Conservation (phyloP, 2,329 filamentous ascomycete species). For the Sarocladiaceae sp. region DNA sequence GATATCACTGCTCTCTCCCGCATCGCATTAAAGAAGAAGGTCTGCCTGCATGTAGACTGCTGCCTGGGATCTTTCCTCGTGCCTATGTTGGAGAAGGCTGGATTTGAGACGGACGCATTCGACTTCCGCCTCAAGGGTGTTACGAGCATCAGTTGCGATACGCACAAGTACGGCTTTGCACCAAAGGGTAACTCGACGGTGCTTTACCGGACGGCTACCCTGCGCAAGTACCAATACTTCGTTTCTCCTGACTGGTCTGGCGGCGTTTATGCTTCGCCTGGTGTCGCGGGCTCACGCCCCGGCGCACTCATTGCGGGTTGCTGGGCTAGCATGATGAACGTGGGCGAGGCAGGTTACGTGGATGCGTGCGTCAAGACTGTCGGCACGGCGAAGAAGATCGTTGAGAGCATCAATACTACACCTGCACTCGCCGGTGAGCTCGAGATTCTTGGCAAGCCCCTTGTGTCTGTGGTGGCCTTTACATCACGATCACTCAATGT, state of each 20-base stretch:
- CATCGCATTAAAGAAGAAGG: slow-evolving; percentile 71
- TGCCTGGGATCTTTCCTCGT: slow-evolving; percentile 95
- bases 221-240: slow-evolving; percentile 93
- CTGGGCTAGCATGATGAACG: slow-evolving; percentile 87
- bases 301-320: slow-evolving; percentile 93
- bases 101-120: slow-evolving; percentile 82
- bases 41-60: slow-evolving; percentile 95
- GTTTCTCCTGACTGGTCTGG: slow-evolving; percentile 92
- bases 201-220: slow-evolving; percentile 75
- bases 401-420: slow-evolving; percentile 65
- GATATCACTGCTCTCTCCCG: slow-evolving; percentile 83
- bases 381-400: slow-evolving; percentile 78
- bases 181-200: slow-evolving; percentile 95
- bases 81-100: slow-evolving; percentile 87
- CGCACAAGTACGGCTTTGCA: slow-evolving; percentile 98
- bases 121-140: slow-evolving; percentile 94
- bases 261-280: slow-evolving; percentile 91
- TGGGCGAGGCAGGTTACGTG: slow-evolving; percentile 85
- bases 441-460: slow-evolving; percentile 74
- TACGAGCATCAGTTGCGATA: slow-evolving; percentile 93
- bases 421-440: slow-evolving; percentile 68
- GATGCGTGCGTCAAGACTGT: slow-evolving; percentile 86
- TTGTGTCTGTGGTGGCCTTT: slow-evolving; percentile 90
- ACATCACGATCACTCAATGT: slow-evolving; percentile 78
- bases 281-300: slow-evolving; percentile 85